phyloP scores from a whole-genome alignment of 805 yeast species.

The Myxozyma monticola region DNA sequence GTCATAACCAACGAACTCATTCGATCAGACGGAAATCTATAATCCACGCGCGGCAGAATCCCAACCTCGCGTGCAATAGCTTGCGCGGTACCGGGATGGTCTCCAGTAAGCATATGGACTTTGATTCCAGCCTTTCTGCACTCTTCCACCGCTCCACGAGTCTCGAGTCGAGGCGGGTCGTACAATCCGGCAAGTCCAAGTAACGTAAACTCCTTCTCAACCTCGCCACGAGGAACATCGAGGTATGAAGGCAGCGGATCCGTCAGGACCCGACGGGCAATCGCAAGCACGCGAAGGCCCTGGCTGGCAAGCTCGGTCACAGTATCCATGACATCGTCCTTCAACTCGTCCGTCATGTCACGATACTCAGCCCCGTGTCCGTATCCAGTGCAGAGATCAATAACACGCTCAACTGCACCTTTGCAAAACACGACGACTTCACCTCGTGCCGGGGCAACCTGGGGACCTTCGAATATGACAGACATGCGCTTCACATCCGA shows the following conservation, averaged over 20 bases:
- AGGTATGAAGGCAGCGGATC: conserved; percentile 28
- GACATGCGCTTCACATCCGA: conserved; percentile 74
- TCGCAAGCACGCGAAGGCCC: conserved; percentile 73
- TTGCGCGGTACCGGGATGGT: conserved; percentile 73
- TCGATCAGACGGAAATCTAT: not conserved
- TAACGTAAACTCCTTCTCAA: conserved; percentile 58
- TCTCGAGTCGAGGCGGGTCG: conserved; percentile 76
- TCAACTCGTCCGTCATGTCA: conserved; percentile 46
- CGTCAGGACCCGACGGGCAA: conserved; percentile 49
- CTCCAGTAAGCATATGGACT: conserved; percentile 82
- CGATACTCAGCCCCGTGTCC: conserved; percentile 21
- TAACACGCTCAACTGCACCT: conserved; percentile 75
- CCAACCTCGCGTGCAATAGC: conserved; percentile 84
- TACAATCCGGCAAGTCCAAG: conserved; percentile 74
- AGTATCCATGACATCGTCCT: conserved; percentile 49
- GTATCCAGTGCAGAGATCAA: conserved; percentile 52
- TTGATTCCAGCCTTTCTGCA: conserved; percentile 76
- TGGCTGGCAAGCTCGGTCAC: conserved; percentile 61
- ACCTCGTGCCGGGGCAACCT: conserved; percentile 6
- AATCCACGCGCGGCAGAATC: conserved; percentile 56
- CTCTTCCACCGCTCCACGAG: conserved; percentile 60
- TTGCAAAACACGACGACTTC: conserved; percentile 50
- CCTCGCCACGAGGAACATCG: conserved; percentile 43
- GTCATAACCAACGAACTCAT: conserved; percentile 62
- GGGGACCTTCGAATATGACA: conserved; percentile 39